Evolutionary conservation across 805 yeast genomes (phyloP).

Genomic region (Komagataella phaffii): DNA sequence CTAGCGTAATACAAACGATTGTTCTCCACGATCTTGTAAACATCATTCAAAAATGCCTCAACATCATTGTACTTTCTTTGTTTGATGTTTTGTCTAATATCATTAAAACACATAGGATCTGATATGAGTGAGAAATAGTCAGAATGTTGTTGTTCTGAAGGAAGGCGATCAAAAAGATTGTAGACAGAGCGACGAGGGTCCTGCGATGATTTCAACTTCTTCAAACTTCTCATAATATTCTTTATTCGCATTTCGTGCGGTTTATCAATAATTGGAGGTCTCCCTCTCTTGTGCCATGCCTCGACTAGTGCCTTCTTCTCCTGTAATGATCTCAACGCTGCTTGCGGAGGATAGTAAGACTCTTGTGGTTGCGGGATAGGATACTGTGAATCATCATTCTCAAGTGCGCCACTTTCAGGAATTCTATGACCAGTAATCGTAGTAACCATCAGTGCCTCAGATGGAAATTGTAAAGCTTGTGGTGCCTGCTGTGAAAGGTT

Average conservation of each 20-base stretch:
- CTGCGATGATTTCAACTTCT: slow-evolving; percentile 48
- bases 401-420: background rate
- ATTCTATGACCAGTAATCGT: background rate
- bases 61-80: slow-evolving; percentile 70
- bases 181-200: slow-evolving; percentile 36
- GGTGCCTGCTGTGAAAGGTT: slow-evolving; percentile 2
- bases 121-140: slow-evolving; percentile 39
- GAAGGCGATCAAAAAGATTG: slow-evolving; percentile 68
- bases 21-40: slow-evolving; percentile 61
- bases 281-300: slow-evolving; percentile 58
- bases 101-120: slow-evolving; percentile 56
- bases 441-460: slow-evolving; percentile 5
- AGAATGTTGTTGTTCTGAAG: slow-evolving; percentile 45
- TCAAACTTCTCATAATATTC: slow-evolving; percentile 67
- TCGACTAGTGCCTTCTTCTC: slow-evolving; percentile 5
- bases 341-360: slow-evolving; percentile 1
- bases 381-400: background rate
- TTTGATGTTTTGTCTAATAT: slow-evolving; percentile 72
- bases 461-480: slow-evolving; percentile 3
- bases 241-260: slow-evolving; percentile 91
- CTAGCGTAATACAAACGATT: slow-evolving; percentile 53
- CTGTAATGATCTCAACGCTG: background rate
- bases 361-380: slow-evolving; percentile 1
- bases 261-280: slow-evolving; percentile 84
- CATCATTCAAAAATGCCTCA: slow-evolving; percentile 65